Base-by-base conservation (phyloP, 768 basidiomycete genomes). In the Leccinum sublutescens region DNA sequence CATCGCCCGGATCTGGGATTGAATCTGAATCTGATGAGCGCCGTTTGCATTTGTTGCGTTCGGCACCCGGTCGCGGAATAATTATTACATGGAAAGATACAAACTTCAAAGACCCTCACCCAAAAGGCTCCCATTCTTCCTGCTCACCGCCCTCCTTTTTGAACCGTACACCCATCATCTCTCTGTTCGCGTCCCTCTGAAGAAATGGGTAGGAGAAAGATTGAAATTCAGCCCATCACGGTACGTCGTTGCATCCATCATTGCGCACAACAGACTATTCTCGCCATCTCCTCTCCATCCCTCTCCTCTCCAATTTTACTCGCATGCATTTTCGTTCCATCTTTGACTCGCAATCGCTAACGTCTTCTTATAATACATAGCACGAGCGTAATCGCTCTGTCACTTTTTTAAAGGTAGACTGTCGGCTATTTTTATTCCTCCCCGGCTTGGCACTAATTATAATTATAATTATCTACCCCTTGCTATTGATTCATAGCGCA, bases 321-420 rank as follows among this genome's bases (percentile, higher is more conserved):
- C 54, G 54, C 54, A 27, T 59, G 6, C 54, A 62, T 62, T 60
- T 58, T 54, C 59, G 62, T 71, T 69, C 67, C 68, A 66, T 67
- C 73, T 70, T 73, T 73, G 66, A 65, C 71, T 51, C 58, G 11
- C 52, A 65, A 65, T 62, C 68, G 70, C 71, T 66, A 72, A 75
- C 73, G 0, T n/a, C 55, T 36, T 68, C 74, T 75, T 80, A 77
- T 76, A 45, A 45, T 45, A 74, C 77, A 76, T 81, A 93, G 91
- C 89, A 93, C 78, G 91, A 93, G 77, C 87, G 91, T 77, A 93
- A 93, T 75, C 88, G 91, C 66, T 88, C 89, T 62, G 91, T 93
- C 72, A 93, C 91, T 66, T 93, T 93, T 82, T 79, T 93, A 78
- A 93, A 93, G 86, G 91, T 82, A 78, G 66, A 80, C 54, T 71